Percentiles rank a stretch among this genome's conserved stretches.
phyloP scores from a whole-genome alignment of 148 eudicot species.

The Simmondsia chinensis region DNA sequence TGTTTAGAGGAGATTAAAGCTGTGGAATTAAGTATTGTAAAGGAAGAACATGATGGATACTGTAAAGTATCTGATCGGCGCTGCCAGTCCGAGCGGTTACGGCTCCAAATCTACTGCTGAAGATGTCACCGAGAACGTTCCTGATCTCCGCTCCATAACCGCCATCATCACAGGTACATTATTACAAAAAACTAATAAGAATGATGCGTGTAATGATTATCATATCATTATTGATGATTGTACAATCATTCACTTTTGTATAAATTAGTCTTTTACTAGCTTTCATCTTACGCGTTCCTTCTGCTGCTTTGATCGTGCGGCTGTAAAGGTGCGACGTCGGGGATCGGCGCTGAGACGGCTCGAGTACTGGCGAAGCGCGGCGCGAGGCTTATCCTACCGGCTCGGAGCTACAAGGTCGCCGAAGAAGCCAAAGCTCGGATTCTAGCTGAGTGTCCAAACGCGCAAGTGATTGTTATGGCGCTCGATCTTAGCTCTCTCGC shows the following conservation, averaged over 20 bases:
- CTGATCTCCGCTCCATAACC: slow-evolving; percentile 42
- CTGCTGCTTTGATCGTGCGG: too few relatives aligned
- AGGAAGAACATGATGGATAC: slow-evolving; percentile 47
- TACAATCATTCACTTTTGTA: too few relatives aligned
- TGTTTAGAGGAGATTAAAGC: background rate
- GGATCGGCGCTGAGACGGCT: slow-evolving; percentile 94
- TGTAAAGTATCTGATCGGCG: slow-evolving; percentile 58
- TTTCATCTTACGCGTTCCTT: slow-evolving; percentile 10
- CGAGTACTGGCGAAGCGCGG: slow-evolving; percentile 79
- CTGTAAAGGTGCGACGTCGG: slow-evolving; percentile 82
- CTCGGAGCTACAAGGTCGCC: slow-evolving; percentile 63
- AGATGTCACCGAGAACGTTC: slow-evolving; percentile 46
- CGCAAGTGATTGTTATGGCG: slow-evolving; percentile 53
- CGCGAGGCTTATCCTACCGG: slow-evolving; percentile 60
- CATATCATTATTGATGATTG: too few relatives aligned
- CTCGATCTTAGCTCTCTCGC: slow-evolving; percentile 84
- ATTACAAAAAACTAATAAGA: too few relatives aligned
- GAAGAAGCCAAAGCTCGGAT: slow-evolving; percentile 63
- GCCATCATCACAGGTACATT: slow-evolving; percentile 83
- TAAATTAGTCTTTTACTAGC: too few relatives aligned
- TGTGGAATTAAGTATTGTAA: background rate
- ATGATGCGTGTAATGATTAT: too few relatives aligned
- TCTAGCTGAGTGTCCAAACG: slow-evolving; percentile 43
- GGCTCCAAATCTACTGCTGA: slow-evolving; percentile 89
- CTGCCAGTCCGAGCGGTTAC: slow-evolving; percentile 71